Percentiles rank a stretch among this genome's conserved stretches.
Conservation (phyloP, 2,329 filamentous ascomycete species). For the Trichoderma polysporum region DNA sequence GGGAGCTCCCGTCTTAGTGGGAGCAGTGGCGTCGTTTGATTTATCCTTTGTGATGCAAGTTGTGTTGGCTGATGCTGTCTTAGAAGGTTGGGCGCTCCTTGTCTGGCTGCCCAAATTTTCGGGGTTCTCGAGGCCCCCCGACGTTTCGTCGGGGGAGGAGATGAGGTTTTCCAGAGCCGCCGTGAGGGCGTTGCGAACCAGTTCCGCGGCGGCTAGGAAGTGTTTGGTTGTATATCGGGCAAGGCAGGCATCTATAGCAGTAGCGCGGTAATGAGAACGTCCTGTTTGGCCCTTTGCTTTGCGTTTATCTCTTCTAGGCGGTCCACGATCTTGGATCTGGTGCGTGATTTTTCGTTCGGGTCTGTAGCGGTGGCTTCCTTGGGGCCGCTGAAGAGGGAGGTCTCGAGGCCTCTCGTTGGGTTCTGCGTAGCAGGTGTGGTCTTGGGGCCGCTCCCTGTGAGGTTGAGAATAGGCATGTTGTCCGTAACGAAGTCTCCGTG, state of each 20-base stretch:
- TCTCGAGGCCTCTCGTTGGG: background rate
- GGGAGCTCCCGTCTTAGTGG: background rate
- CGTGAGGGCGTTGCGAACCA: background rate
- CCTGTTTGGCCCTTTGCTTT: background rate
- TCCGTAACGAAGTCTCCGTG: background rate
- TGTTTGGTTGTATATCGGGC: background rate
- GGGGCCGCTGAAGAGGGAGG: background rate
- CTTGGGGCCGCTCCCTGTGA: background rate
- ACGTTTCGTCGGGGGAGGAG: too few species aligned
- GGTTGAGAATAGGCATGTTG: background rate
- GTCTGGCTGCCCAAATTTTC: background rate
- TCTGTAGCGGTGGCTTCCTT: background rate
- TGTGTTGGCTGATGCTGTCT: background rate
- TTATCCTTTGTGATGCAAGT: background rate
- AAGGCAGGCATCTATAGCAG: background rate
- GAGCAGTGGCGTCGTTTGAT: background rate
- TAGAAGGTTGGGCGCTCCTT: background rate
- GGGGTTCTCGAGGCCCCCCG: background rate
- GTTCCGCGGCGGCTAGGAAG: background rate
- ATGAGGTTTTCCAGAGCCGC: too few species aligned
- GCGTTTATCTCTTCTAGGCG: background rate
- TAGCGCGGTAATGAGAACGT: background rate
- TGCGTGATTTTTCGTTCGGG: background rate
- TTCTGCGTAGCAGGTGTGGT: background rate
- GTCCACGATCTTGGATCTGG: background rate